Percentiles rank a stretch among this genome's conserved stretches.
These are phyloP conservation scores for Penicillium parvum DNA, from an alignment of 495 filamentous ascomycete species.

Conservation along the genomic window DNA sequence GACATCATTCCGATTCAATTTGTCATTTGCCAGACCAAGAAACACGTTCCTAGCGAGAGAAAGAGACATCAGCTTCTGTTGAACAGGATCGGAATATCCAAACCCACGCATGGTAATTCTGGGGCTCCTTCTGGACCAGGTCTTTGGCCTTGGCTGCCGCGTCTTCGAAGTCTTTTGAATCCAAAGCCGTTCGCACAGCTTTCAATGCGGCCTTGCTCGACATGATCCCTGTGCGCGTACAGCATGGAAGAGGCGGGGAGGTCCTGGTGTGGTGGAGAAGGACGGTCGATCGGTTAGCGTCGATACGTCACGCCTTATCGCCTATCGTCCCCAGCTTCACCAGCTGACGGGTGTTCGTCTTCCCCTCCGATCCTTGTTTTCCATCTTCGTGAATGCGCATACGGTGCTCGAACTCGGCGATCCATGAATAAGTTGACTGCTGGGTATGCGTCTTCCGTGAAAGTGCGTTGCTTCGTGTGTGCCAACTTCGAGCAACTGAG, in stretches of 20 bases:
- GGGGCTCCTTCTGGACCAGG: slow-evolving; percentile 64
- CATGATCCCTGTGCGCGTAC: slow-evolving; percentile 29
- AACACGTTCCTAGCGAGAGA: slow-evolving; percentile 61
- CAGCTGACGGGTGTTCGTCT: no score
- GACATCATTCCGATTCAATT: slow-evolving; percentile 62
- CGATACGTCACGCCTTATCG: slow-evolving; percentile 25
- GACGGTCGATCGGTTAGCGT: slow-evolving; percentile 11
- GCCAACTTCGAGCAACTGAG: not conserved
- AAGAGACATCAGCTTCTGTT: slow-evolving; percentile 9
- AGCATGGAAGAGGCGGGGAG: slow-evolving; percentile 18
- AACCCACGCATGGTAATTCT: slow-evolving; percentile 76
- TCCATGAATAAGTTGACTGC: no score
- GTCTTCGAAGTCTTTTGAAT: slow-evolving; percentile 72
- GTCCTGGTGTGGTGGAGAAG: slow-evolving; percentile 19
- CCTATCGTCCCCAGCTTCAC: slow-evolving; percentile 12
- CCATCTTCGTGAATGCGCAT: no score
- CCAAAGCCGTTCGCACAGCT: slow-evolving; percentile 72
- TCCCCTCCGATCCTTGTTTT: no score
- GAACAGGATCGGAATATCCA: not conserved
- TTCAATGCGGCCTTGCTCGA: slow-evolving; percentile 77
- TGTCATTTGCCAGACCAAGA: slow-evolving; percentile 74
- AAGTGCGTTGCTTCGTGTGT: no score
- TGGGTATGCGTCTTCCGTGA: no score
- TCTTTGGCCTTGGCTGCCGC: slow-evolving; percentile 63
- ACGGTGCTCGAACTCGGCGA: no score